Evolutionary conservation across 1,284 basidiomycete species (phyloP).

Genomic region (Microbotryomycetes sp.): DNA sequence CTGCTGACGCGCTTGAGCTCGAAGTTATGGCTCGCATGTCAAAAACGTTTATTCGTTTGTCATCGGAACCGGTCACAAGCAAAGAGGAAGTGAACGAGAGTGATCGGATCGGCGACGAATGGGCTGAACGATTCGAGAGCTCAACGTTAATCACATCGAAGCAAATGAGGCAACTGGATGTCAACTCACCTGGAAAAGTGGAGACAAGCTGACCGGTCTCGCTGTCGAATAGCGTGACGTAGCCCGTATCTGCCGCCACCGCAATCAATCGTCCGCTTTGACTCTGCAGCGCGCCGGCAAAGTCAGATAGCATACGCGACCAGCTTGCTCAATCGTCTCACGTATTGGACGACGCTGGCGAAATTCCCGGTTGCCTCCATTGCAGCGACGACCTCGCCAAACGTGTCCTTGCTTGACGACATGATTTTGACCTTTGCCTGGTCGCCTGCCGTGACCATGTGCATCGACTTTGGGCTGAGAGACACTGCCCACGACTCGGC

Average conservation of each 20-base stretch:
- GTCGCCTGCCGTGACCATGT: slow-evolving; percentile 27
- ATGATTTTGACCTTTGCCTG: slow-evolving; percentile 25
- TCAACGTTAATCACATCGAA: neutral
- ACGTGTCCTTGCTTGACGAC: slow-evolving; percentile 21
- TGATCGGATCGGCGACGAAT: slow-evolving; percentile 33
- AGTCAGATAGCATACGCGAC: no score
- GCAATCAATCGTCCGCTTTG: slow-evolving; percentile 28
- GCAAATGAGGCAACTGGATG: neutral
- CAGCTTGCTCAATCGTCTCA: neutral
- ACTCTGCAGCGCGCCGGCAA: slow-evolving; percentile 12
- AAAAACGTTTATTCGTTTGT: slow-evolving; percentile 35
- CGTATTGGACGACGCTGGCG: slow-evolving; percentile 27
- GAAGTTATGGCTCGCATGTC: slow-evolving; percentile 31
- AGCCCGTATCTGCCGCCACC: slow-evolving; percentile 25
- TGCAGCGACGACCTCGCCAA: slow-evolving; percentile 27
- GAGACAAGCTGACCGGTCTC: slow-evolving; percentile 31
- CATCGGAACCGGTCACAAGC: slow-evolving; percentile 34
- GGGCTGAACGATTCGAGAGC: slow-evolving; percentile 28
- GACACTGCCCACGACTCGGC: slow-evolving; percentile 28
- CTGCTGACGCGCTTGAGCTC: neutral
- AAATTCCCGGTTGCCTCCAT: slow-evolving; percentile 31
- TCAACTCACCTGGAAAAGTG: slow-evolving; percentile 27
- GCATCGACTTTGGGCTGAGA: slow-evolving; percentile 17
- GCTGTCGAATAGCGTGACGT: slow-evolving; percentile 31
- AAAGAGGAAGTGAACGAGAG: slow-evolving; percentile 34